phyloP scores from a whole-genome alignment of 1,139 yeast genomes.

The Hansenula anomala region DNA sequence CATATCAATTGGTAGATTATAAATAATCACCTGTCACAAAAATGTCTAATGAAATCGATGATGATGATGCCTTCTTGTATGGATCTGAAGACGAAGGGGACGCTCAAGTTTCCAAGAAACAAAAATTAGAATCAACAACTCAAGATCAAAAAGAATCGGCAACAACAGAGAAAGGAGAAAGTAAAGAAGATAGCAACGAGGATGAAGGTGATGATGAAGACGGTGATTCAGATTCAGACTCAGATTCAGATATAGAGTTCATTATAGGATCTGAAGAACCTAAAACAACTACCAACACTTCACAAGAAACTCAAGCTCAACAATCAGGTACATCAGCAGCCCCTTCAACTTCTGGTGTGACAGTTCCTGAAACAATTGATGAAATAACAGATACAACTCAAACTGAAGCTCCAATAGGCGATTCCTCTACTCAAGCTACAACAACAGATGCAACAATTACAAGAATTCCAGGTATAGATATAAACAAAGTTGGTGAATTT shows the following conservation, averaged over 20 bases:
- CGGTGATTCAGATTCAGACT: conserved; percentile 34
- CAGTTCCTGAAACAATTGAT: conserved; percentile 23
- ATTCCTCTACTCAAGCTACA: conserved; percentile 16
- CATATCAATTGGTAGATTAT: no score
- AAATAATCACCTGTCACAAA: background rate
- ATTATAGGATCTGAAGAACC: conserved; percentile 48
- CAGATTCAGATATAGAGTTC: conserved; percentile 62
- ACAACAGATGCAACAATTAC: conserved; percentile 30
- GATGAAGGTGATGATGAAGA: conserved; percentile 33
- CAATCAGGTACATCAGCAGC: conserved; percentile 18
- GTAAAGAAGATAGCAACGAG: conserved; percentile 26
- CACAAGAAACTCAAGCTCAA: conserved; percentile 28
- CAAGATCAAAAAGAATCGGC: conserved; percentile 32
- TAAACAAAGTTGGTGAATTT: conserved; percentile 71
- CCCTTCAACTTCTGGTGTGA: conserved; percentile 21
- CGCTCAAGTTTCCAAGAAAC: conserved; percentile 7
- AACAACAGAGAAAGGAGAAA: conserved; percentile 24
- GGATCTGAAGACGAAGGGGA: conserved; percentile 55
- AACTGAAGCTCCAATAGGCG: conserved; percentile 13
- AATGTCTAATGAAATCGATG: conserved; percentile 36
- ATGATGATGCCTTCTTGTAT: conserved; percentile 82
- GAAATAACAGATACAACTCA: conserved; percentile 13
- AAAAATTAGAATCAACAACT: conserved; percentile 20
- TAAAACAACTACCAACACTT: conserved; percentile 28
- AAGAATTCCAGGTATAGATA: conserved; percentile 51